Conservation (phyloP, 306 rosid species). For the Oemleria cerasiformis region DNA sequence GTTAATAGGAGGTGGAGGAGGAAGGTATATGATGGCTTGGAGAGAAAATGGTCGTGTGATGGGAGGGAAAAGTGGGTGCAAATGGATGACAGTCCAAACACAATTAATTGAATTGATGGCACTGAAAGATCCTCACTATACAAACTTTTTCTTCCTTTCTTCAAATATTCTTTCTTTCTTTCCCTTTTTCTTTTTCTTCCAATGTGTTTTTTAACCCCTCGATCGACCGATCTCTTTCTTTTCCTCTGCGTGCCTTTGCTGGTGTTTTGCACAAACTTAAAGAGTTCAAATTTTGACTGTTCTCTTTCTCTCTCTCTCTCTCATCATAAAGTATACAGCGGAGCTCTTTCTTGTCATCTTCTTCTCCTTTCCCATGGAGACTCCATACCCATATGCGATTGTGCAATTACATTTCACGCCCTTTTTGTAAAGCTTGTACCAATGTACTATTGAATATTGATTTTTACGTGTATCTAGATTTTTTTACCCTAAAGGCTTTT, state of each 20-base stretch:
- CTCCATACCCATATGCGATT: background rate
- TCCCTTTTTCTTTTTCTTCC: conserved; percentile 14
- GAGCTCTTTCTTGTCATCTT: background rate
- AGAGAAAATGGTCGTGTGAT: conserved; percentile 61
- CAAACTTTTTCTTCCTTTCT: conserved; percentile 38
- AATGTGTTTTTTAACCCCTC: conserved; percentile 12
- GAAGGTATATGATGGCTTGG: conserved; percentile 50
- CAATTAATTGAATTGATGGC: conserved; percentile 52
- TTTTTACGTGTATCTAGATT: no score
- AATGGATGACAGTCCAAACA: conserved; percentile 78
- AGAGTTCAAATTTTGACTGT: conserved; percentile 9
- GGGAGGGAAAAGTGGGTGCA: conserved; percentile 70
- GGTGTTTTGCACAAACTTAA: conserved; percentile 20
- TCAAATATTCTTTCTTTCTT: conserved; percentile 11
- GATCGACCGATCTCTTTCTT: conserved; percentile 10
- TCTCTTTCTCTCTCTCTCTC: background rate
- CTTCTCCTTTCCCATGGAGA: background rate
- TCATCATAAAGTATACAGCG: background rate
- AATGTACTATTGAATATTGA: no score
- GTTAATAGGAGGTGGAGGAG: conserved; percentile 29
- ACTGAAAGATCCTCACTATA: conserved; percentile 44
- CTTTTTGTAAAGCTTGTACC: background rate
- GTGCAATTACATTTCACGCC: background rate
- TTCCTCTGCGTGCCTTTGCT: conserved; percentile 7
- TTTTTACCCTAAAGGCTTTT: no score